Base-by-base conservation (phyloP, 768 basidiomycete genomes). In the Lentinula guzmanii region DNA sequence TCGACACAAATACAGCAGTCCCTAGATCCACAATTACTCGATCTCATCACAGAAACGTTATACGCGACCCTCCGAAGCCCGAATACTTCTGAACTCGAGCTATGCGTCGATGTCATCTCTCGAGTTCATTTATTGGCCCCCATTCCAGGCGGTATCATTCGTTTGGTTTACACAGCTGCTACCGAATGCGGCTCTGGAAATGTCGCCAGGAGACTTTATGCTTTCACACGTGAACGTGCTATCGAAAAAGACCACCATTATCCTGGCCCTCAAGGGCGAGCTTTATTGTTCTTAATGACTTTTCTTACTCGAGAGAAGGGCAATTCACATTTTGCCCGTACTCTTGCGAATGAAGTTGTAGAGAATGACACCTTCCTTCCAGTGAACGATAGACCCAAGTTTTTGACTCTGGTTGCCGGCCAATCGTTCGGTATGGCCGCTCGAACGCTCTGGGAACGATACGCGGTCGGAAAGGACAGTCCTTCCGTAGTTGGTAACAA, bases 401-500 rank as follows among this genome's bases (percentile, higher is more conserved):
- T 89, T 63, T 80, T 90, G 61, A 65, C 75, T 0, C 63, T 76
- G 16, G 63, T 72, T 6, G 86, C 86, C 1, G 65, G 69, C 28
- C 68, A 72, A 24, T 85, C 86, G 7, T 79, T 83, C 51, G 77
- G 78, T 4, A 69, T 63, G 5, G 68, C 78, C 15, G 82, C 86
- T 21, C 76, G 85, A 18, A 65, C 68, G 7, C 76, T 90, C 16
- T 90, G 86, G 85, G 80, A 82, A 64, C 76, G 77, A 63, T 86
- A 82, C 67, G 71, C 81, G 1, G 66, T 63, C 43, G 82, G 81
- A 21, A 69, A 63, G 55, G 79, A 81, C 52, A 74, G 66, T 18
- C 65, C 68, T 15, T 57, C 74, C 2, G 76, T 89, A 33, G 70
- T 75, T 9, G 80, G 78, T 16, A 75, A 80, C 63, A 73, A 81